Evolutionary conservation across 345 rosid species (phyloP).

Genomic region (Nephelium lappaceum): DNA sequence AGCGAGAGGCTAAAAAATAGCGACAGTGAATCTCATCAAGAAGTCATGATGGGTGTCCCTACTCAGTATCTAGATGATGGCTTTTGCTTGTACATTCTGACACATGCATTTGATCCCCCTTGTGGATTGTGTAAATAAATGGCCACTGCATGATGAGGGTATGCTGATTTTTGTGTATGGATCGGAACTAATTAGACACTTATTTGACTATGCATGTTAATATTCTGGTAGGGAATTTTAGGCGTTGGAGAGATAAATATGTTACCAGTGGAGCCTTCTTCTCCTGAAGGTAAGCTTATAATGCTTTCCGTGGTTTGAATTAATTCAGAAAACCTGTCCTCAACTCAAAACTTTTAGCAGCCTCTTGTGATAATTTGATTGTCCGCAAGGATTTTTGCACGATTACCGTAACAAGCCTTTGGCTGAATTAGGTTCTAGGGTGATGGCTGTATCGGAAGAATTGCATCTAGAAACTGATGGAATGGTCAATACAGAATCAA

Average conservation of each 20-base stretch:
- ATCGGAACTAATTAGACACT: constrained; percentile 10
- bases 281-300: constrained; percentile 38
- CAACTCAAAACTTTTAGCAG: constrained; percentile 34
- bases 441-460: constrained; percentile 32
- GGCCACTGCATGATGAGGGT: constrained; percentile 63
- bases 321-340: constrained; percentile 15
- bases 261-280: constrained; percentile 26
- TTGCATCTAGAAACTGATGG: constrained; percentile 31
- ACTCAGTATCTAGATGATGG: constrained; percentile 77
- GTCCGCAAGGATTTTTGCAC: constrained; percentile 32
- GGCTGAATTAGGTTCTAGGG: constrained; percentile 32
- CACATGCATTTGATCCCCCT: constrained; percentile 77
- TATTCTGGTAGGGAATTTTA: constrained; percentile 25
- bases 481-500: constrained; percentile 32
- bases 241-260: constrained; percentile 30
- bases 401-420: constrained; percentile 29
- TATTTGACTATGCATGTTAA: constrained; percentile 15
- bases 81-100: constrained; percentile 64
- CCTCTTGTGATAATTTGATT: constrained; percentile 33
- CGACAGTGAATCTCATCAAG: constrained; percentile 30
- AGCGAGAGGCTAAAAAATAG: constrained; percentile 18
- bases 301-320: constrained; percentile 15
- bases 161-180: constrained; percentile 23
- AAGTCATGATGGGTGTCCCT: constrained; percentile 59
- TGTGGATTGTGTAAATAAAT: constrained; percentile 52